Evolutionary conservation across 495 filamentous ascomycete species (phyloP).

Genomic region (Symbiotaphrina buchneri): DNA sequence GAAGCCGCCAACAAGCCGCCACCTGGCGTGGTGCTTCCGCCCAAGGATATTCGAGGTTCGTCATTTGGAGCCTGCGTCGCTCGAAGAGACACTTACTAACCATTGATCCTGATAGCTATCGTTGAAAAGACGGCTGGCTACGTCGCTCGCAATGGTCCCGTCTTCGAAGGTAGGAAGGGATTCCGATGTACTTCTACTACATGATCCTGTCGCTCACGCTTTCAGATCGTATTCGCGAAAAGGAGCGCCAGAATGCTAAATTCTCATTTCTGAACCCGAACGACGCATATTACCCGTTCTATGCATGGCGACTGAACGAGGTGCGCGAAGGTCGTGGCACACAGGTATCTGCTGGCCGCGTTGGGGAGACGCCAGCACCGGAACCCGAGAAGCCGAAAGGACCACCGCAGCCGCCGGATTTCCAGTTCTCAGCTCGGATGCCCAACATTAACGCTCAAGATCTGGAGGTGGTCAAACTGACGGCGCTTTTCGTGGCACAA

Average conservation of each 20-base stretch:
- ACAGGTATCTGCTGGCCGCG: conserved; percentile 53
- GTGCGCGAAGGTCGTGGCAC: conserved; percentile 69
- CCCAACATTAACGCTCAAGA: conserved; percentile 91
- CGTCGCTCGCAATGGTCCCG: conserved; percentile 58
- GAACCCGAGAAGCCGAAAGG: conserved; percentile 52
- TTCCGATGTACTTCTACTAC: too few relatives aligned
- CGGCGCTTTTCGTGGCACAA: conserved; percentile 76
- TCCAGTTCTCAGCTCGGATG: conserved; percentile 91
- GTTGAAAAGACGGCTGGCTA: conserved; percentile 95
- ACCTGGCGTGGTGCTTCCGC: conserved; percentile 63
- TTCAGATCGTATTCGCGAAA: conserved; percentile 60
- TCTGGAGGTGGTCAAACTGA: conserved; percentile 76
- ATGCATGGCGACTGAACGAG: conserved; percentile 72
- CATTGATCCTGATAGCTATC: conserved; percentile 23
- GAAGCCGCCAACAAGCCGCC: conserved; percentile 52
- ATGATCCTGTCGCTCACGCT: conserved; percentile 5
- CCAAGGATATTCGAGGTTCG: conserved; percentile 52
- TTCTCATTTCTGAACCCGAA: conserved; percentile 68
- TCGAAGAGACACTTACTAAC: conserved; percentile 12
- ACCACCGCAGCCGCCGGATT: conserved; percentile 70
- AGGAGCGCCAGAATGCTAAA: conserved; percentile 67
- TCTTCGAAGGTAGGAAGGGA: conserved; percentile 46
- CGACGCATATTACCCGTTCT: conserved; percentile 77
- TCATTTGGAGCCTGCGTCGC: conserved; percentile 5
- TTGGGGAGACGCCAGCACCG: conserved; percentile 28